A percentile compares a stretch with the other conserved stretches of the same genome.
These are phyloP conservation scores for Kazachstania taianensis DNA, from an alignment of 805 yeast genomes.

Conservation along the genomic window DNA sequence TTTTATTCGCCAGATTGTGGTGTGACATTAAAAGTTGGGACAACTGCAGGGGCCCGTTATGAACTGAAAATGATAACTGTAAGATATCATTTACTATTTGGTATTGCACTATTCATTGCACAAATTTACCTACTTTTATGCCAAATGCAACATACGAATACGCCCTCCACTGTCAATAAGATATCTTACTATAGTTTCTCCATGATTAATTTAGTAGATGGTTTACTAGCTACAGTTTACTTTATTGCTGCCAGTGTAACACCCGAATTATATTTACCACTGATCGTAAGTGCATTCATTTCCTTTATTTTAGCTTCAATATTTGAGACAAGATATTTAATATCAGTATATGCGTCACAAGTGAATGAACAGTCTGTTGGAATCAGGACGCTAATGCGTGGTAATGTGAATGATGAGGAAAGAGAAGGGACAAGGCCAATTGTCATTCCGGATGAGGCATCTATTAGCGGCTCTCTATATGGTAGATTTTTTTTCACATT, in stretches of 20 bases:
- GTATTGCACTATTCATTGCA: slow-evolving; percentile 35
- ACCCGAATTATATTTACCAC: slow-evolving; percentile 51
- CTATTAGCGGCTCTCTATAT: slow-evolving; percentile 47
- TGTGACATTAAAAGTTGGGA: slow-evolving; percentile 33
- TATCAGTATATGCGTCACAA: slow-evolving; percentile 58
- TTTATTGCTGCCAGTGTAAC: slow-evolving; percentile 47
- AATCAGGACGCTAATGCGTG: slow-evolving; percentile 56
- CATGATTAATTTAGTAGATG: slow-evolving; percentile 57
- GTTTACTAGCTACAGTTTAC: slow-evolving; percentile 53
- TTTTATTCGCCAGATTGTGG: slow-evolving; percentile 90
- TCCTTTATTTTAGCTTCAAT: slow-evolving; percentile 60
- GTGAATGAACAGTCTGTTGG: slow-evolving; percentile 59
- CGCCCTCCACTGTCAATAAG: slow-evolving; percentile 72
- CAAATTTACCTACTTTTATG: slow-evolving; percentile 51
- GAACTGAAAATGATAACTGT: slow-evolving; percentile 35
- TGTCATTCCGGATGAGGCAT: slow-evolving; percentile 40
- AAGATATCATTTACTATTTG: slow-evolving; percentile 34
- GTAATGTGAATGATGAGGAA: slow-evolving; percentile 27
- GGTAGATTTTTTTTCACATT: slow-evolving; percentile 45
- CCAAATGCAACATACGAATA: slow-evolving; percentile 62
- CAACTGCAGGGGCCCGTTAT: slow-evolving; percentile 43
- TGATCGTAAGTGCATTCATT: slow-evolving; percentile 59
- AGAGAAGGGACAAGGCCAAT: slow-evolving; percentile 17
- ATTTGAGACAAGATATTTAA: slow-evolving; percentile 67
- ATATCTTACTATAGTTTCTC: slow-evolving; percentile 63